Base-by-base conservation (phyloP, 805 yeast genomes). In the Candida khao-thaluensis region DNA sequence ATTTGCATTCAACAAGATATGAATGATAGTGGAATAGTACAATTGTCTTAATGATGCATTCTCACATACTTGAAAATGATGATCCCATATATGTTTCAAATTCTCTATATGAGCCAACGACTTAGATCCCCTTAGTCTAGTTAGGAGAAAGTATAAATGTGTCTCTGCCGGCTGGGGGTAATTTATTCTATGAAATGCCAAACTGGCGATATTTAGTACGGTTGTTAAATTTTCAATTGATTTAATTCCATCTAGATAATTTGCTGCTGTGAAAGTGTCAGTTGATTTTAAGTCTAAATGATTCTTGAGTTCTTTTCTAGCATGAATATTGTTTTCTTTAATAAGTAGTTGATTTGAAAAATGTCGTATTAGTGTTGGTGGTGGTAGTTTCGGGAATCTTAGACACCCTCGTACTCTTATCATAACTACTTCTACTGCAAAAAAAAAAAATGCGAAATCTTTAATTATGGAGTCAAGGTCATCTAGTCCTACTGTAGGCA, bases 21-120 rank as follows among this genome's bases (percentile, higher is more conserved):
- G 45, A 22, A 63, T 22, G 21, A 49, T 51, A 3, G 61, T 53
- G 1, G 51, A 44, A 26, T 56, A 51, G 42, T 61, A 63, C 21
- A 41, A 18, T 3, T 7, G 4, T 4, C 6, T 20, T 10, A 31
- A 31, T 15, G 35, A 10, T 4, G 4, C n/a, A 22, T 31, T 21
- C 7, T 15, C 35, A 21, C 12, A 21, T 8, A 15, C 6, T 7
- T 20, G 26, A 12, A 31, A 31, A 21, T 31, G 33, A 5, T 41
- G 23, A 7, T 42, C 51, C 52, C 56, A 60, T 11, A 63, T 38
- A 9, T 43, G 21, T 27, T 57, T 57, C 17, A 64, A 12, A 20
- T 10, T 22, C 26, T 31, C 35, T 8, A 31, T 31, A 14, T 31
- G 35, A 11, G n/a, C 4, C 20, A 31, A 5, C 15, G 18, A 18